Evolutionary conservation across 2,329 filamentous ascomycete genomes (phyloP), one percentile per base, ranked within the genome.

Genomic region (Ophiocordyceps unilateralis): DNA sequence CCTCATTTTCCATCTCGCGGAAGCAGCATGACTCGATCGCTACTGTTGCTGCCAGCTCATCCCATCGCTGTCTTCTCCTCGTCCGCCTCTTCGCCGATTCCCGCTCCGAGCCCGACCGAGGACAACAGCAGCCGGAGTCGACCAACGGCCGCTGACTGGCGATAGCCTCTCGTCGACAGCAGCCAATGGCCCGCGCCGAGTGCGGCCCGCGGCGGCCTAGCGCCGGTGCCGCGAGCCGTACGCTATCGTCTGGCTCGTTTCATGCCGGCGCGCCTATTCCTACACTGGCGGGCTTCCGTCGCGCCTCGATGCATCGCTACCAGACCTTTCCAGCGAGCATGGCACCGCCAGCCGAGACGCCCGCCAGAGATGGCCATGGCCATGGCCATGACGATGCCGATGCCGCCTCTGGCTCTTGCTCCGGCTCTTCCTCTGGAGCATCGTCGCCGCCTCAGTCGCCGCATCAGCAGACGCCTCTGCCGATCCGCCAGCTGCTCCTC

Each of bases 401-500:
- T 39, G 38, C 20, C 12, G 6, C 15, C n/a, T 14, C 15, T 34
- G 17, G 32, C 32, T 36, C 32, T 11, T 10, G n/a, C n/a, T 15
- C 5, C 32, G n/a, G n/a, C 11, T 36, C 32, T 5, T 36, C 32
- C 7, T 9, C n/a, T 11, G 32, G 9, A 21, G 36, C 3, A n/a
- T 38, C 36, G 4, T 15, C 36, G 36, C 12, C 20, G n/a, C 17
- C 19, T 19, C 14, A 42, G n/a, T n/a, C n/a, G n/a, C n/a, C n/a
- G 7, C 50, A 66, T 47, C 62, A 71, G 12, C 50, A 56, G 40
- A 84, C 85, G 2, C 88, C 89, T 0, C 64, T 98, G 17, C 91
- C 91, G 0, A 76, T 77, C 49, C 77, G 71, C 50, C 91, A 96
- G 65, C 79, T 98, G 47, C 72, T 78, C 5, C 74, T 96, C 12